Base-by-base conservation (phyloP, 139 green algal genomes). In the Klebsormidium nitens region DNA sequence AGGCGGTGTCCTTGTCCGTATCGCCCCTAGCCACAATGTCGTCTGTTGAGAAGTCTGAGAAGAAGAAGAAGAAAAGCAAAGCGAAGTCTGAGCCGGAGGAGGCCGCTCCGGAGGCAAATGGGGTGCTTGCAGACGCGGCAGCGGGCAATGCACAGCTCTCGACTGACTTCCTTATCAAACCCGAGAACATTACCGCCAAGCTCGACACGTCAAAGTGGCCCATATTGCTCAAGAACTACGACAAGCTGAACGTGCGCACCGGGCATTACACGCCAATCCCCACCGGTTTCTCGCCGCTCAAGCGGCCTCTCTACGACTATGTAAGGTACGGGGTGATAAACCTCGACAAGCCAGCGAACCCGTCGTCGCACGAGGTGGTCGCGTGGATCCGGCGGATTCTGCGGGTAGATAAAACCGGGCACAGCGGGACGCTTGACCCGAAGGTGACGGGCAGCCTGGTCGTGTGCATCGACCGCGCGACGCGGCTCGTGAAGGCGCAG, bases 231-330 rank as follows among this genome's bases (percentile, higher is more conserved):
- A 97, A 97, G 36, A 75, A 81, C 38, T 84, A 84, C 44, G 73
- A 81, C 44, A 75, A 75, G 35, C 57, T 84, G 28, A 84, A 97
- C 61, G 89, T 98, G 0, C 84, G 92, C 6, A 96, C 90, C 0
- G 93, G 92, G 8, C 93, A 98, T 79, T 99, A 99, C 86, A 99
- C 93, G 3, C 93, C 93, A 17, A 98, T 99, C 47, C 91, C 93
- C 6, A 84, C 79, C 11, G 93, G 93, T 8, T 71, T 87, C 78
- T 96, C 92, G 1, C 93, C 93, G 8, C 80, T 99, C 3, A 87
- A 87, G 57, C 86, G 92, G 1, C 81, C 89, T 2, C 74, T 97
- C 2, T 79, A 90, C 55, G 93, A 98, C 40, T 96, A 98, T 74
- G 71, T 98, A 32, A 86, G 82, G 4, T 97, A 97, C 66, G 93